These are phyloP conservation scores for Talaromyces sp. DNA, from an alignment of 2,329 filamentous ascomycete genomes.

Conservation along the genomic window DNA sequence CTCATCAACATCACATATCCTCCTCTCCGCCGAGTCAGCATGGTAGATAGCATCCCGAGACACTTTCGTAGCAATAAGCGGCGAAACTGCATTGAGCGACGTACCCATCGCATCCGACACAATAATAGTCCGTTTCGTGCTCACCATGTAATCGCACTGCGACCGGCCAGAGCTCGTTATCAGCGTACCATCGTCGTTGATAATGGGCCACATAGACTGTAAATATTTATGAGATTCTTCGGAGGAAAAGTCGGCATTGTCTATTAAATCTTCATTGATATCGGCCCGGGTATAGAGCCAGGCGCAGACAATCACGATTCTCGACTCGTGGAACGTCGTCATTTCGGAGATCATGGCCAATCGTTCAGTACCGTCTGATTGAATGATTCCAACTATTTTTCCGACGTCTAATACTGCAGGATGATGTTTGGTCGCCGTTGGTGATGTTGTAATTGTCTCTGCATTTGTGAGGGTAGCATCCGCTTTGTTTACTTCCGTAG, in stretches of 20 bases:
- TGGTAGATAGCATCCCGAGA: conserved; percentile 11
- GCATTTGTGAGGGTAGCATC: neutral
- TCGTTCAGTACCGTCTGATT: neutral
- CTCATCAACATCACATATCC: conserved; percentile 14
- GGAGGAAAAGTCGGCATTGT: neutral
- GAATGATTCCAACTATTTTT: neutral
- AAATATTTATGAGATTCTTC: neutral
- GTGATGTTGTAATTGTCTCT: neutral
- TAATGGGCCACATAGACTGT: neutral
- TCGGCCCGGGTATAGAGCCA: conserved; percentile 15
- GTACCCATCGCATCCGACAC: conserved; percentile 4
- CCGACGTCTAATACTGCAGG: neutral
- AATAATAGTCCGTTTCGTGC: conserved; percentile 14
- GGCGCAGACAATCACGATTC: conserved; percentile 13
- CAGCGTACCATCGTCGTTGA: neutral
- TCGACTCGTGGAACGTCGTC: conserved; percentile 11
- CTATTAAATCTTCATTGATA: conserved; percentile 4
- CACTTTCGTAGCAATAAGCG: neutral
- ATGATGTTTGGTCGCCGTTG: neutral
- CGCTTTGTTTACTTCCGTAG: neutral
- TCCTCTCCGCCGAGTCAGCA: neutral
- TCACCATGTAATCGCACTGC: conserved; percentile 13
- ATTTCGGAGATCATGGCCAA: conserved; percentile 14
- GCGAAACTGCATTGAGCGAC: neutral
- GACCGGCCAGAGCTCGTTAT: neutral